A percentile compares a stretch with the other conserved stretches of the same genome.
phyloP scores from a whole-genome alignment of 78 protist species.

The Trichosphaerium sp. region DNA sequence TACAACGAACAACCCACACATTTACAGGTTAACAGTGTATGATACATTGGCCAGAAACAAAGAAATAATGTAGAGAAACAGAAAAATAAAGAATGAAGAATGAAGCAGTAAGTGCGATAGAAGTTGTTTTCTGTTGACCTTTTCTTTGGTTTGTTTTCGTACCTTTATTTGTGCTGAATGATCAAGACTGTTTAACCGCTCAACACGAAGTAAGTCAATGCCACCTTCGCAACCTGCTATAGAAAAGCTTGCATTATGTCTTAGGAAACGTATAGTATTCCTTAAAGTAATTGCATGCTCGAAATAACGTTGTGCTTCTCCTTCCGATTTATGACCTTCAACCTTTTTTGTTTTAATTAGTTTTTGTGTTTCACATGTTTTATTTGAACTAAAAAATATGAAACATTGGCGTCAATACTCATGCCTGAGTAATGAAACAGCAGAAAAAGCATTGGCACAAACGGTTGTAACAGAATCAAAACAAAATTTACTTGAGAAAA shows the following conservation, averaged over 20 bases:
- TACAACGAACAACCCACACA: too few species aligned
- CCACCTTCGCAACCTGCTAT: neutral
- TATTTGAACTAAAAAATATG: neutral
- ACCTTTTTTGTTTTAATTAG: neutral
- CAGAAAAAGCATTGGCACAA: too few species aligned
- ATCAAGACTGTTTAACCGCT: slow-evolving; percentile 42
- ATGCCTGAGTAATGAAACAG: neutral
- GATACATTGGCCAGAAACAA: too few species aligned
- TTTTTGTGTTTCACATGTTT: neutral
- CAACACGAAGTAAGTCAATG: slow-evolving; percentile 42
- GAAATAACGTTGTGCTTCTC: slow-evolving; percentile 62
- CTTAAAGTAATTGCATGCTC: slow-evolving; percentile 67
- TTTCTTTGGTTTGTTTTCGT: too few species aligned
- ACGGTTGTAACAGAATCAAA: too few species aligned
- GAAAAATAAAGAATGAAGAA: too few species aligned
- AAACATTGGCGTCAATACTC: neutral
- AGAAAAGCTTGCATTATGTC: neutral
- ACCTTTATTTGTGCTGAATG: slow-evolving; percentile 28
- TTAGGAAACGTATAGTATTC: slow-evolving; percentile 51
- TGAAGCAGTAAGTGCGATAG: too few species aligned
- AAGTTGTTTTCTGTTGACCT: too few species aligned
- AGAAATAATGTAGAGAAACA: neutral
- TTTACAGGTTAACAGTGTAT: too few species aligned
- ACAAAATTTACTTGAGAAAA: neutral
- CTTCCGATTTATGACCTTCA: too few species aligned